phyloP scores from a whole-genome alignment of 108 stramenopile species.

The Conticribra guillardii region DNA sequence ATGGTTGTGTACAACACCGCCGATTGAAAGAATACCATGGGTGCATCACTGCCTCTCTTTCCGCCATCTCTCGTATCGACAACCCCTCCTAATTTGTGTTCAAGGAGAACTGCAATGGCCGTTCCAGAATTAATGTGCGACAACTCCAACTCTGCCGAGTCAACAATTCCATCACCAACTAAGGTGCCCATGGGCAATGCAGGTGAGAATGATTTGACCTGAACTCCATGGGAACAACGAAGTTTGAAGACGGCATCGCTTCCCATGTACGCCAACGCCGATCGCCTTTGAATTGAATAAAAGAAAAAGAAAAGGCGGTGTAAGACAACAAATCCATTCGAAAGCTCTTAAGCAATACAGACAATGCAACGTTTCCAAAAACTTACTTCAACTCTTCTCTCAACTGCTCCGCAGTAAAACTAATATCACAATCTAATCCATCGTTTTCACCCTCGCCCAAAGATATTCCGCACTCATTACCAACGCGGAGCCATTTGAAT shows the following conservation, averaged over 20 bases:
- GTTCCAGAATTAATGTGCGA: slow-evolving; percentile 64
- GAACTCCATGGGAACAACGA: slow-evolving; percentile 74
- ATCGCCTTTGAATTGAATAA: slow-evolving; percentile 37
- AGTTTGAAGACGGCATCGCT: slow-evolving; percentile 84
- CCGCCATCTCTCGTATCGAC: slow-evolving; percentile 30
- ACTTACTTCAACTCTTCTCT: slow-evolving; percentile 58
- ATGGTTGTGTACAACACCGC: slow-evolving; percentile 79
- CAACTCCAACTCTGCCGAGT: slow-evolving; percentile 73
- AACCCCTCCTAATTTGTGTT: slow-evolving; percentile 80
- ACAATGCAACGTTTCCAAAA: background rate
- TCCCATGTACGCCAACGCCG: slow-evolving; percentile 43
- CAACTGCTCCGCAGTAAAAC: slow-evolving; percentile 45
- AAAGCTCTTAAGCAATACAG: background rate
- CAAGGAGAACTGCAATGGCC: slow-evolving; percentile 67
- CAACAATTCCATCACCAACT: slow-evolving; percentile 39
- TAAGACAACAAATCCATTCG: background rate
- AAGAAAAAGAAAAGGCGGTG: slow-evolving; percentile 26
- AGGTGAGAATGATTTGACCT: slow-evolving; percentile 60
- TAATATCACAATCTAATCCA: slow-evolving; percentile 1
- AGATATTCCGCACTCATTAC: slow-evolving; percentile 55
- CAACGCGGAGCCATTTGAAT: slow-evolving; percentile 72
- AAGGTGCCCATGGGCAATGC: slow-evolving; percentile 30
- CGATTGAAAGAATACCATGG: slow-evolving; percentile 75
- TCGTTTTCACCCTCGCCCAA: slow-evolving; percentile 6
- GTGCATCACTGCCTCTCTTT: slow-evolving; percentile 26